Evolutionary conservation across 1,139 yeast genomes (phyloP), one percentile per base, ranked within the genome.

Genomic region (Pichia norvegensis): DNA sequence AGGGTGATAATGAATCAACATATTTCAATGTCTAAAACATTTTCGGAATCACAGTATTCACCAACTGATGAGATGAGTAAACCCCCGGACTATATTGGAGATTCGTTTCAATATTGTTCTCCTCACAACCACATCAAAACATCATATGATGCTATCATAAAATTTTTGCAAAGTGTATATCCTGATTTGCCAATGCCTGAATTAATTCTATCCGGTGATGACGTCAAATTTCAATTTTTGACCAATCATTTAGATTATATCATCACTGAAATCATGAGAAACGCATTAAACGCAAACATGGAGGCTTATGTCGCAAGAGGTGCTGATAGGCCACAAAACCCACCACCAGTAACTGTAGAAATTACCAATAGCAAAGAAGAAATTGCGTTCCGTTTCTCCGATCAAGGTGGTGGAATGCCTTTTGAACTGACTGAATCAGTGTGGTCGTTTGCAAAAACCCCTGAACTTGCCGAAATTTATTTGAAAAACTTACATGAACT

Each of bases 1-100:
- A 70, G 97, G 56, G 83, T 90, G 42, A 84, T 90, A 53, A 88
- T 87, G 36, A 95, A 90, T 64, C 95, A 90, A 61, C 97, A 90
- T 64, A 67, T 86, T 43, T 78, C 94, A 9, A 71, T 90, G 44
- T 78, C 95, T 0, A 76, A 79, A 39, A 78, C 83, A 50, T 84
- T 78, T 62, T 65, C 65, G 42, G 44, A 43, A 8, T 40, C 44
- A 21, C 52, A 55, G 44, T 57, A 60, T 38, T 21, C 36, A 4
- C 65, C 65, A 8, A 49, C 33, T 2, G 47, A 52, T 57, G 42
- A 41, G 20, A 38, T 41, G 22, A 38, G 33, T 10, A 75, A 71
- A 55, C 81, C 84, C 1, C 78, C 81, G 0, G 81, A 80, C 57
- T 86, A 80, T 53, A 78, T 90, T 52, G 97, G 97, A 33, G 95